These are phyloP conservation scores for Vitis amurensis DNA, from an alignment of 164 flowering plant genomes.

Conservation along the genomic window DNA sequence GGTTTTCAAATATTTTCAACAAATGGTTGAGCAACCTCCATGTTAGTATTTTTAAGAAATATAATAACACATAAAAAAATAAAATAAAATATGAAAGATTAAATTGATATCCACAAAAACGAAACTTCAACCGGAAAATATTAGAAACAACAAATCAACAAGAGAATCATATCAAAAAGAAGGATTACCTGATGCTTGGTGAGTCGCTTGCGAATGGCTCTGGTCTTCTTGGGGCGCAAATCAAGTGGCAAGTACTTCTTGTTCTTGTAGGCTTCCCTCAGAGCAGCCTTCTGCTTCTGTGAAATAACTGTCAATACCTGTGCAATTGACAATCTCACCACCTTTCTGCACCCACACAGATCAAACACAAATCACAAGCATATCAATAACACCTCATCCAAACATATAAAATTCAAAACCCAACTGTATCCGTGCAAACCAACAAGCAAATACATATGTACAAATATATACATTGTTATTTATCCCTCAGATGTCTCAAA, in stretches of 20 bases:
- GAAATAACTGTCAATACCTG: conserved; percentile 79
- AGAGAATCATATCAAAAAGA: not conserved
- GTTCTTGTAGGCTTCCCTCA: conserved; percentile 75
- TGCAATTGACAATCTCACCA: conserved; percentile 76
- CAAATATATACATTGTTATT: too few relatives aligned
- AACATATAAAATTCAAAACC: too few relatives aligned
- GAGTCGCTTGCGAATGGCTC: conserved; percentile 74
- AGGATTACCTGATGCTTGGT: conserved; percentile 73
- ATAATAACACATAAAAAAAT: too few relatives aligned
- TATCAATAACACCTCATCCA: too few relatives aligned
- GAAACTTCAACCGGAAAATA: not conserved
- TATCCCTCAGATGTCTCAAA: too few relatives aligned
- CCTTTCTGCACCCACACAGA: conserved; percentile 54
- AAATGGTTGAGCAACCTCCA: too few relatives aligned
- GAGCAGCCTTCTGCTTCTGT: conserved; percentile 74
- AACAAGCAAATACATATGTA: too few relatives aligned
- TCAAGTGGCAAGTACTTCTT: conserved; percentile 78
- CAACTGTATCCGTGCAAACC: too few relatives aligned
- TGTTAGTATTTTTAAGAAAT: too few relatives aligned
- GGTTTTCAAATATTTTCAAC: too few relatives aligned
- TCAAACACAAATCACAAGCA: not conserved
- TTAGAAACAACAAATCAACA: not conserved
- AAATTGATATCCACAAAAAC: too few relatives aligned
- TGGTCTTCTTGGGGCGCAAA: conserved; percentile 84
- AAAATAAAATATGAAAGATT: too few relatives aligned